A percentile compares a stretch with the other conserved stretches of the same genome.
phyloP scores from a whole-genome alignment of 2,329 filamentous ascomycete genomes.

The Trichoderma polysporum region DNA sequence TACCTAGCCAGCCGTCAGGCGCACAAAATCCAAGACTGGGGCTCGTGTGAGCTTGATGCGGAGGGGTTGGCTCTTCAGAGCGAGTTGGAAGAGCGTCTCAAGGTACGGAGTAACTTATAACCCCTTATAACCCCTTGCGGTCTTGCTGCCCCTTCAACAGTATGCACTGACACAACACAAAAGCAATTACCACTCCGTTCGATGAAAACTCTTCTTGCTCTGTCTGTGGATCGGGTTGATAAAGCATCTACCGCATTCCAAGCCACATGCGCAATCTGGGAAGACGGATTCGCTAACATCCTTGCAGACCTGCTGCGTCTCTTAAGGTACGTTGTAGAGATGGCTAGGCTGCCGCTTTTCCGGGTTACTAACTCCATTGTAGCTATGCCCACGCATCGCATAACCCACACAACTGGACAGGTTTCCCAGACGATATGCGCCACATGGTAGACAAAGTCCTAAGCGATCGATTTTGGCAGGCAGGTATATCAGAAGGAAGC shows the following conservation, averaged over 20 bases:
- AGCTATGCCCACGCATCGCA: constrained; percentile 90
- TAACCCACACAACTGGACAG: constrained; percentile 79
- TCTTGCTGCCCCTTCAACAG: background rate
- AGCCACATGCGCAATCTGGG: constrained; percentile 79
- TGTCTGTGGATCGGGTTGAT: constrained; percentile 85
- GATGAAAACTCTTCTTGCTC: constrained; percentile 89
- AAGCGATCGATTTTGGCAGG: constrained; percentile 97
- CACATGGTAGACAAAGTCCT: constrained; percentile 77
- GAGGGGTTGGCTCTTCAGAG: constrained; percentile 78
- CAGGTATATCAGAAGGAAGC: constrained; percentile 91
- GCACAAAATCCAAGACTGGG: constrained; percentile 80
- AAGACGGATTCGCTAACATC: constrained; percentile 75
- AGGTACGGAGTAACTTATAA: constrained; percentile 44
- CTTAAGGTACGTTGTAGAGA: constrained; percentile 54
- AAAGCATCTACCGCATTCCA: constrained; percentile 71
- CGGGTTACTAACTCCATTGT: background rate
- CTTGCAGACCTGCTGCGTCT: constrained; percentile 85
- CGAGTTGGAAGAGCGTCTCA: constrained; percentile 73
- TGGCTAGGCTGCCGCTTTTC: constrained; percentile 9
- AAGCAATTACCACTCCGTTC: constrained; percentile 74
- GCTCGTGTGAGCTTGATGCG: constrained; percentile 69
- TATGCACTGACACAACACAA: constrained; percentile 21
- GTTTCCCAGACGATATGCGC: constrained; percentile 72
- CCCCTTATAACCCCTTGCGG: background rate
- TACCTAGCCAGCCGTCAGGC: constrained; percentile 75